phyloP scores from a whole-genome alignment of 208 protist genomes.

The Herpetomonas tarakana region DNA sequence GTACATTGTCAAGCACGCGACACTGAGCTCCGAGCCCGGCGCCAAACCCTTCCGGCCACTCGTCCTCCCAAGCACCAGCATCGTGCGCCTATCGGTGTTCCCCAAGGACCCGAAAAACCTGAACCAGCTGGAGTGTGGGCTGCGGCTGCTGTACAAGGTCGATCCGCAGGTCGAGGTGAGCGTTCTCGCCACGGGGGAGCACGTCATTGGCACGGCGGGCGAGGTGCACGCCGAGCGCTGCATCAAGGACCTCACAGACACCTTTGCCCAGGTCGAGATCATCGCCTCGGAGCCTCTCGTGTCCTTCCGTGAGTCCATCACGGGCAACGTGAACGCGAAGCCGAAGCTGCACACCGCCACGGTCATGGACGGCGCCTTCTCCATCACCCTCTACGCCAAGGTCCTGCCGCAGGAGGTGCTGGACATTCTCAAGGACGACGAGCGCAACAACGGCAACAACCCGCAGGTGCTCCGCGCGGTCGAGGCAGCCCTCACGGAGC shows the following conservation, averaged over 20 bases:
- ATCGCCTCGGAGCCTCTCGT: slow-evolving; percentile 85
- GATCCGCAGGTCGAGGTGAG: slow-evolving; percentile 94
- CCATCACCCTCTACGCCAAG: slow-evolving; percentile 67
- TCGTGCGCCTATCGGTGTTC: slow-evolving; percentile 96
- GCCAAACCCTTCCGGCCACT: slow-evolving; percentile 86
- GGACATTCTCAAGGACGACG: slow-evolving; percentile 70
- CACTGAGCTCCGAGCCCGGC: slow-evolving; percentile 64
- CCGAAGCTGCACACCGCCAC: slow-evolving; percentile 65
- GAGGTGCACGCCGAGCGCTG: slow-evolving; percentile 97
- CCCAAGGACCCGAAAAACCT: slow-evolving; percentile 81
- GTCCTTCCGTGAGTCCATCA: slow-evolving; percentile 85
- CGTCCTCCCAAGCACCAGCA: slow-evolving; percentile 89
- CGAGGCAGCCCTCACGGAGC: slow-evolving; percentile 25
- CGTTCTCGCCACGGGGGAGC: slow-evolving; percentile 94
- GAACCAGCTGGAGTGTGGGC: slow-evolving; percentile 66
- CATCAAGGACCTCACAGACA: slow-evolving; percentile 92
- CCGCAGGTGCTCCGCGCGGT: slow-evolving; percentile 33
- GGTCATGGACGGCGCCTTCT: slow-evolving; percentile 63
- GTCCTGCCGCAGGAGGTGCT: slow-evolving; percentile 69
- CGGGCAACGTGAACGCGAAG: slow-evolving; percentile 51
- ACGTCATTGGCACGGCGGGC: slow-evolving; percentile 95
- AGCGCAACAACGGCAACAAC: slow-evolving; percentile 62
- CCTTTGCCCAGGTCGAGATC: slow-evolving; percentile 85
- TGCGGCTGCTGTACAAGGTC: slow-evolving; percentile 94
- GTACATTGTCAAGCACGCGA: slow-evolving; percentile 94